Percentiles rank a stretch among this genome's conserved stretches.
phyloP scores from a whole-genome alignment of 164 flowering plant genomes.

The Buxus sempervirens region DNA sequence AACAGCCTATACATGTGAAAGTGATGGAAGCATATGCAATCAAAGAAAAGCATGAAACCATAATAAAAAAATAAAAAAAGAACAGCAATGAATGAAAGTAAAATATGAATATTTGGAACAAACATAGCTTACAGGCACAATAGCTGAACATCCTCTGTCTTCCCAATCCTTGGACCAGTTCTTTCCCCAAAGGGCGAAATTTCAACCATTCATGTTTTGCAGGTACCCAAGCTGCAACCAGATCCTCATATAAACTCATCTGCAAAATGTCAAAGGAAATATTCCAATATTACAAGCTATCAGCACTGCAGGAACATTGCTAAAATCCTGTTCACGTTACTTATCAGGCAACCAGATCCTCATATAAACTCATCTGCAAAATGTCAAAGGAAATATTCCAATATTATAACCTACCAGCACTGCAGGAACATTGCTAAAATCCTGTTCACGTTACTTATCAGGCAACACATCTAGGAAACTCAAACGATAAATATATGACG shows the following conservation, averaged over 20 bases:
- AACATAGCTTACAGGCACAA: slow-evolving; percentile 76
- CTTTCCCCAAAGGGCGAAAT: slow-evolving; percentile 71
- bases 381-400: slow-evolving; percentile 9
- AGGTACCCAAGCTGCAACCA: slow-evolving; percentile 99
- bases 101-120: slow-evolving; percentile 7
- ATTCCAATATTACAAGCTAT: slow-evolving; percentile 2
- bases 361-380: slow-evolving; percentile 93
- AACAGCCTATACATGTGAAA: not conserved
- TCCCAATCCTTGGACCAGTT: slow-evolving; percentile 67
- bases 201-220: slow-evolving; percentile 88
- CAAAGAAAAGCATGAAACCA: not conserved
- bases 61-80: too few species aligned
- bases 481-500: too few species aligned
- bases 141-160: slow-evolving; percentile 81
- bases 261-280: slow-evolving; percentile 30
- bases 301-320: not conserved
- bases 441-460: too few species aligned
- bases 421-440: not conserved
- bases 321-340: too few species aligned
- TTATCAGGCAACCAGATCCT: slow-evolving; percentile 58
- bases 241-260: slow-evolving; percentile 98
- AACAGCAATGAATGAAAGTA: not conserved
- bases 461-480: slow-evolving; percentile 24
- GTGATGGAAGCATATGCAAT: too few species aligned
- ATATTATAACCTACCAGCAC: not conserved